Conservation (phyloP, 2,329 filamentous ascomycete genomes). For the Ophiocordyceps robertsii region DNA sequence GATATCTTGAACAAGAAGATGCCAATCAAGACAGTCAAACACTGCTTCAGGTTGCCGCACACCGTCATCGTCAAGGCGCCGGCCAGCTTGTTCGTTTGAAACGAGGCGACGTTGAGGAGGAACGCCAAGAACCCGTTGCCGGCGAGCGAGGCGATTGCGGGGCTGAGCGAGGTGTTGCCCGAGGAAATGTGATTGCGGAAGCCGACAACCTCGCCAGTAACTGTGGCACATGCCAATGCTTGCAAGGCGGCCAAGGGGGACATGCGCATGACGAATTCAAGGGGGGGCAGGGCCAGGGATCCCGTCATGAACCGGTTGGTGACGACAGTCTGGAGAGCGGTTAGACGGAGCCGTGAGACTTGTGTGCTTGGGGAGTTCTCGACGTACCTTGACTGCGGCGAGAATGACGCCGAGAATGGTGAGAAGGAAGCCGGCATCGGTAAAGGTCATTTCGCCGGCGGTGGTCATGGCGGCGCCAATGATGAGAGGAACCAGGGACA, state of each 20-base stretch:
- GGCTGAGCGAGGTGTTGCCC: constrained; percentile 19
- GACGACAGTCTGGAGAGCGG: constrained; percentile 34
- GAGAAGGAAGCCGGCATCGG: constrained; percentile 40
- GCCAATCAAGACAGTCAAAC: constrained; percentile 39
- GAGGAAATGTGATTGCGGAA: constrained; percentile 23
- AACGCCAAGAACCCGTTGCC: constrained; percentile 42
- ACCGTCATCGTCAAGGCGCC: constrained; percentile 47
- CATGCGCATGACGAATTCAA: constrained; percentile 50
- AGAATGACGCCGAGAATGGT: constrained; percentile 40
- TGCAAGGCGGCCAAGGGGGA: constrained; percentile 45
- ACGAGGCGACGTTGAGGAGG: constrained; percentile 41
- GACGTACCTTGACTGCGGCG: constrained; percentile 37
- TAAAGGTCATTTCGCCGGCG: constrained; percentile 49
- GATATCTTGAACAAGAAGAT: constrained; percentile 38
- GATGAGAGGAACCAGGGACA: constrained; percentile 47
- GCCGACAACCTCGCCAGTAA: constrained; percentile 36
- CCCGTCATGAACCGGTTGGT: constrained; percentile 54
- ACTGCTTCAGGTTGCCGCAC: constrained; percentile 45
- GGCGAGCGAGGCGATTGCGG: constrained; percentile 26
- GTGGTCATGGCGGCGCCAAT: constrained; percentile 46
- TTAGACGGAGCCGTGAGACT: constrained; percentile 4
- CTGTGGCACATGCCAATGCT: constrained; percentile 35
- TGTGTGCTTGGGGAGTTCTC: not conserved
- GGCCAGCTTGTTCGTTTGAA: constrained; percentile 43
- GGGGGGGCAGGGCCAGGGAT: constrained; percentile 38